Base-by-base conservation (phyloP, 306 rosid genomes). In the Corylus avellana region DNA sequence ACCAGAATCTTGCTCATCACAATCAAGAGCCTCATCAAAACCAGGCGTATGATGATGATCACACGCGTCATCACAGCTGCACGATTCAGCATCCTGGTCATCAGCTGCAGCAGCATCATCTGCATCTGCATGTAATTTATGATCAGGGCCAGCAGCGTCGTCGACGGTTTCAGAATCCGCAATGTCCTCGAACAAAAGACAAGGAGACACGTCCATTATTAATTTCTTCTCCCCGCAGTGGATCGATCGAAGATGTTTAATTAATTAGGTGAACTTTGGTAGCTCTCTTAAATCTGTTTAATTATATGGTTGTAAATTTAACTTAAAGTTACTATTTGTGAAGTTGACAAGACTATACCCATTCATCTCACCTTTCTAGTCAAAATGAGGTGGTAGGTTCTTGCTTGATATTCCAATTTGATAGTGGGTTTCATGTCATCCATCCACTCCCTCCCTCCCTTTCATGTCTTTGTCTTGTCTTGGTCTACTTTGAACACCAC, bases 91-190 rank as follows among this genome's bases (percentile, higher is more conserved):
- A 47, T 89, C 92, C 35, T 85, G 80, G 16, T 56, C 59, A 57
- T 70, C 70, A 12, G 66, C 72, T 72, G 61, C 67, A 37, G 48
- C 58, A 47, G 72, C 32, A 50, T 37, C 72, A 14, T 29, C 25
- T 22, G 25, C 35, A 32, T 8, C 72, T 17, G 13, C 72, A 67
- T 67, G 13, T 11, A 14, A 42, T 58, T 32, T 57, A 9, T 10
- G 4, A 54, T 16, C n/a, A 16, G 48, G 17, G 25, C 16, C 79
- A 70, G 72, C 62, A 62, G 72, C 62, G 56, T 86, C 87, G 25
- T 22, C 25, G 25, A 22, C 25, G 56, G 82, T 87, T 69, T 89
- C 89, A 79, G 92, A 89, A 81, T 87, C 91, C 67, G 89, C 93
- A 63, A 82, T 83, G 12, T 83, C 81, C 56, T 89, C 91, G 18